Evolutionary conservation across 768 basidiomycete species (phyloP).

Genomic region (Tricholoma sp.): DNA sequence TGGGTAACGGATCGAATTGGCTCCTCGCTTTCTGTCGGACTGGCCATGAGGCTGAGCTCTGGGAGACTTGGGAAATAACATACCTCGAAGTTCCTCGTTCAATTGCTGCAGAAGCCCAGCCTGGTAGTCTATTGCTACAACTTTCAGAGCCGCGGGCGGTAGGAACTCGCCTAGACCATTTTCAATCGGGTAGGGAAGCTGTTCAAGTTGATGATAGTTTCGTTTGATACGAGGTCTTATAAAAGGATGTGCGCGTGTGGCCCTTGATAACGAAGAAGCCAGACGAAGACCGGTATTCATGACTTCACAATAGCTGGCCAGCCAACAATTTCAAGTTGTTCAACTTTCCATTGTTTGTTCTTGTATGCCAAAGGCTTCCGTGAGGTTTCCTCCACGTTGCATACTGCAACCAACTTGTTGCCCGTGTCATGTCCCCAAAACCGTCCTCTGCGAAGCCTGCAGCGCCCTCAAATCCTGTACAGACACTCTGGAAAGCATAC

Average conservation of each 20-base stretch:
- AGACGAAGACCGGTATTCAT: constrained; percentile 27
- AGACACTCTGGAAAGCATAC: constrained; percentile 75
- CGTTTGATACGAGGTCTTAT: constrained; percentile 25
- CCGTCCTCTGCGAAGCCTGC: constrained; percentile 21
- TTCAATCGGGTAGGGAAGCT: constrained; percentile 62
- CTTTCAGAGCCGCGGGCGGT: constrained; percentile 64
- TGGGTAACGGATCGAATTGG: constrained; percentile 59
- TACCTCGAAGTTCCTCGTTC: constrained; percentile 72
- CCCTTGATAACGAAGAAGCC: constrained; percentile 17
- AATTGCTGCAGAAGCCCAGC: constrained; percentile 75
- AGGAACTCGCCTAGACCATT: constrained; percentile 77
- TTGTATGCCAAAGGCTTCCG: constrained; percentile 15
- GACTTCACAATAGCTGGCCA: constrained; percentile 3
- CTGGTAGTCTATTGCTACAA: constrained; percentile 80
- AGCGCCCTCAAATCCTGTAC: constrained; percentile 35
- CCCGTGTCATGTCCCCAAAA: constrained; percentile 31
- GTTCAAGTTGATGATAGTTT: constrained; percentile 45
- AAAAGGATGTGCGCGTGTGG: constrained; percentile 12
- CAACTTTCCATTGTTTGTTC: background rate
- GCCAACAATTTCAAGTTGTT: background rate
- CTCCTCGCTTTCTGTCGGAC: constrained; percentile 47
- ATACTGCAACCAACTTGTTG: background rate
- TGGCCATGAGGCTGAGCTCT: constrained; percentile 1
- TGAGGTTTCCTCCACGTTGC: constrained; percentile 27
- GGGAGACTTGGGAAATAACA: constrained; percentile 12